phyloP scores from a whole-genome alignment of 352 stramenopile species.

The Pythium aquatile region DNA sequence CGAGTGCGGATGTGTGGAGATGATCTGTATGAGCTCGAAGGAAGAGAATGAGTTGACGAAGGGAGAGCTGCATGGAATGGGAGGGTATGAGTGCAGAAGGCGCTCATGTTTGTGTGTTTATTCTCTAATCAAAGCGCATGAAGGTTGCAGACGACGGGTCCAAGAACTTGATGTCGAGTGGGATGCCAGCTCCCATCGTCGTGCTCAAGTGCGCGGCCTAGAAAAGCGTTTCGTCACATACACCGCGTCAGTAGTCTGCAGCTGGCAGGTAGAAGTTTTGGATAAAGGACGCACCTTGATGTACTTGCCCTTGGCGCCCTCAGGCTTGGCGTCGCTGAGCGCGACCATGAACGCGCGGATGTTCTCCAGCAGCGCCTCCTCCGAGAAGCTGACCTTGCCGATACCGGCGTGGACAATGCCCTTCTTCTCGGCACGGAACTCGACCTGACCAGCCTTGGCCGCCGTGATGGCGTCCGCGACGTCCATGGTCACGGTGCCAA shows the following conservation, averaged over 20 bases:
- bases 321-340: slow-evolving; percentile 88
- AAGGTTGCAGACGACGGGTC: slow-evolving; percentile 81
- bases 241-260: not conserved
- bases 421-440: slow-evolving; percentile 91
- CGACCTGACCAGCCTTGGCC: slow-evolving; percentile 79
- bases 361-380: slow-evolving; percentile 91
- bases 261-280: not conserved
- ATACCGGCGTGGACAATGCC: slow-evolving; percentile 88
- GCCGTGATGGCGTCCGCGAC: slow-evolving; percentile 81
- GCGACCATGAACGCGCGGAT: slow-evolving; percentile 92
- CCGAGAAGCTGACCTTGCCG: slow-evolving; percentile 88
- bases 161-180: slow-evolving; percentile 82
- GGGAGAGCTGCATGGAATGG: not conserved
- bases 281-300: slow-evolving; percentile 59
- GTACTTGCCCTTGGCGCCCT: slow-evolving; percentile 93
- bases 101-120: slow-evolving; percentile 18
- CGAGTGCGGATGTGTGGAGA: not conserved
- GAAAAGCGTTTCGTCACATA: not conserved
- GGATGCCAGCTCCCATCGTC: slow-evolving; percentile 79
- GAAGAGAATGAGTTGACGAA: not conserved
- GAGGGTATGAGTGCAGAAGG: slow-evolving; percentile 1
- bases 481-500: slow-evolving; percentile 94
- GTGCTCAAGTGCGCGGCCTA: slow-evolving; percentile 77
- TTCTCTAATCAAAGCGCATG: slow-evolving; percentile 81
- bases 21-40: no score